Base-by-base conservation (phyloP, 2,329 filamentous ascomycete species). In the Microcera coccophila region DNA sequence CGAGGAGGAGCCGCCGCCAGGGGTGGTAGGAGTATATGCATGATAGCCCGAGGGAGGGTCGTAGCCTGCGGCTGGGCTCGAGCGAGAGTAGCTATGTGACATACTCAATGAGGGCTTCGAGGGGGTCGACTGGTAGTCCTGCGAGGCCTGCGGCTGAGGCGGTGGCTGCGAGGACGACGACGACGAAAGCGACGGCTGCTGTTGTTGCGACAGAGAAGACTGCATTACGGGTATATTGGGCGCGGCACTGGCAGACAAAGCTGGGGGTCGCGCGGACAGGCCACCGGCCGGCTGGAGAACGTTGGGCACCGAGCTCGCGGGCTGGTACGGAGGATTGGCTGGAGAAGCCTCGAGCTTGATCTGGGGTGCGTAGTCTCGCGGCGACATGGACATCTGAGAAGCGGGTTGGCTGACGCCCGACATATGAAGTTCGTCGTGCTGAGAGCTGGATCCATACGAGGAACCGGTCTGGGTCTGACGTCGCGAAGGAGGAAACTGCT, bases 41-140 rank as follows among this genome's bases (percentile, higher is more conserved):
- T 71, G 64, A 59, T 80, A 81, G 59, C 55, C 59, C 62, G 71
- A 62, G 34, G 72, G 63, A 34, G 67, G 63, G 48, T 82, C 78
- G 62, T 78, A 82, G 45, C 70, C 67, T 38, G 72, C 72, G 34
- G 84, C 81, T 38, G 90, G 89, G 65, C 89, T 95, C 44, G 89
- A 93, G 57, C 87, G 80, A 36, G 90, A 90, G 67, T 95, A 91
- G 61, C 75, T 79, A 63, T 91, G 87, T 32, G 84, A 76, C 62
- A 78, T 65, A 64, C 70, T 80, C 58, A 86, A 71, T 33, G 82
- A 76, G 17, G 84, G 79, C 61, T 85, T 83, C 37, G 82, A 79
- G 33, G 84, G 80, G 19, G 81, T 75, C 17, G 49, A 26, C 32
- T 47, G 39, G 7, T 52, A 42, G 47, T 45, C 49, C 36, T 38